Base-by-base conservation (phyloP, 83 land plant species). In the Picea engelmannii region DNA sequence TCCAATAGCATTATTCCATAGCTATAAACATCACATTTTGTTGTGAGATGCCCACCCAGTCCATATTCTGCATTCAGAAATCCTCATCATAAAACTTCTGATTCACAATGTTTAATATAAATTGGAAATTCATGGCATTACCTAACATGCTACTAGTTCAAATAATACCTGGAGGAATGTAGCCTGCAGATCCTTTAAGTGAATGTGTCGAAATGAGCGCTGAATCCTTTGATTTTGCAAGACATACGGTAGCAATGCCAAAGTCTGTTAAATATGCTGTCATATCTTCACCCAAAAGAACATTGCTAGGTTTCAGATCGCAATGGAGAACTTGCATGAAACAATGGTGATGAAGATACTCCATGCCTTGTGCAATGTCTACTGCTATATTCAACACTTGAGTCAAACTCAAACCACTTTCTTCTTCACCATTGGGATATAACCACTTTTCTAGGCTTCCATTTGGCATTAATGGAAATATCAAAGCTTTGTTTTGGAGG, bases 131-230 rank as follows among this genome's bases (percentile, higher is more conserved):
- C 35, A 60, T n/a, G 23, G 59, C 18, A 44, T 55, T 27, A 5
- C 0, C 13, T n/a, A 8, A 31, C 15, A 23, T 12, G 4, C 7
- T 31, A 15, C 31, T n/a, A n/a, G 38, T 47, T 61, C 11, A 24
- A 31, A 61, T 17, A 18, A 23, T 64, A 81, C 83, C 66, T 81
- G 79, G 83, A 73, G 83, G 83, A 81, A 2, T 78, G 35, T 31
- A 31, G 35, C 35, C 35, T 1, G 2, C 35, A 31, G 35, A 31
- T 31, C 35, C 83, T 73, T 73, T 47, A 11, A 76, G 12, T 31
- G 2, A 31, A 4, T 21, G 31, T n/a, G 83, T 71, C 35, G 81
- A 80, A 42, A 13, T 61, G 17, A 4, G 12, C 6, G 0, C 0
- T 10, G 65, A 55, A 47, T 17, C 38, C 3, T 2, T 9, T n/a